Percentiles rank a stretch among this genome's conserved stretches.
Conservation (phyloP, 2,329 filamentous ascomycete species). For the Phaeosphaeria sp. region DNA sequence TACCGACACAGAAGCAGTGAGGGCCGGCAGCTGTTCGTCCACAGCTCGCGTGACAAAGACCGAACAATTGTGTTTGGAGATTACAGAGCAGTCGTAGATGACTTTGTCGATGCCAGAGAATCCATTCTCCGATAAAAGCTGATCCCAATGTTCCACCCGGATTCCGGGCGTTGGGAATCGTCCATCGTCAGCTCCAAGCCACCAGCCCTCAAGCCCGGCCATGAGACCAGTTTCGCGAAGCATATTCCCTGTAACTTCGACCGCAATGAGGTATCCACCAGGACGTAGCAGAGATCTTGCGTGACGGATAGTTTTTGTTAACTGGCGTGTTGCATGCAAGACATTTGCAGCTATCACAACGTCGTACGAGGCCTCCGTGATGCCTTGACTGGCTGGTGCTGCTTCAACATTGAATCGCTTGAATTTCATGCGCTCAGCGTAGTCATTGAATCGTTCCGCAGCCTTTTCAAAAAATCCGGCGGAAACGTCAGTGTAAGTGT, state of each 20-base stretch:
- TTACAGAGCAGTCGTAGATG: too few species aligned
- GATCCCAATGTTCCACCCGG: conserved; percentile 24
- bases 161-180: conserved; percentile 2
- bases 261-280: conserved; percentile 48
- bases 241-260: conserved; percentile 27
- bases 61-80: neutral
- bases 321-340: conserved; percentile 12
- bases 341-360: conserved; percentile 23
- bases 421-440: conserved; percentile 10
- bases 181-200: conserved; percentile 30
- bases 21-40: conserved; percentile 6
- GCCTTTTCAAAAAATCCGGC: conserved; percentile 2
- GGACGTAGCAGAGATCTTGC: conserved; percentile 22
- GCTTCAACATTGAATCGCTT: conserved; percentile 10
- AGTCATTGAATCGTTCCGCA: neutral
- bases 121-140: neutral
- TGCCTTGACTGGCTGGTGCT: conserved; percentile 13
- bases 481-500: conserved; percentile 24
- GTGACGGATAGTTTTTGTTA: conserved; percentile 14
- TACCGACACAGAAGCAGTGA: conserved; percentile 3
- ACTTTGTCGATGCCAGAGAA: conserved; percentile 16
- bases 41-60: conserved; percentile 2
- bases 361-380: conserved; percentile 13
- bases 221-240: conserved; percentile 36
- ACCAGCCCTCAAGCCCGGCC: conserved; percentile 51